Percentiles rank a stretch among this genome's conserved stretches.
phyloP scores from a whole-genome alignment of 441 rosid species.

The Hura crepitans region DNA sequence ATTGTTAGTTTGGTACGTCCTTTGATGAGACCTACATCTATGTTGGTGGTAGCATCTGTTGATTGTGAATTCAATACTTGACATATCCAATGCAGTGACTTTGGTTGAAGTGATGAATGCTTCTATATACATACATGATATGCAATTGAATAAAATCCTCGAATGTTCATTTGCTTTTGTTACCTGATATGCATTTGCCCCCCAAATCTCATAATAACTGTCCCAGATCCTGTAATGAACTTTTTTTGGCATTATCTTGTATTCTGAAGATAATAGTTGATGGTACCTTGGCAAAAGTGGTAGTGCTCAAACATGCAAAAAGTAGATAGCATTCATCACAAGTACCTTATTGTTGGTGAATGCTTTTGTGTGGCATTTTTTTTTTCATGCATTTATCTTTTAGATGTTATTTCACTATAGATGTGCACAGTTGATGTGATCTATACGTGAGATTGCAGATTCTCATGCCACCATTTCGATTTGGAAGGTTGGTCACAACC shows the following conservation, averaged over 20 bases:
- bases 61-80: neutral
- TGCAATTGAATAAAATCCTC: neutral
- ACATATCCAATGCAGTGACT: neutral
- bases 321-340: no score
- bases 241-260: neutral
- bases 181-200: neutral
- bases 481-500: no score
- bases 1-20: neutral
- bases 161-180: neutral
- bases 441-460: neutral
- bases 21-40: neutral
- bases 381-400: no score
- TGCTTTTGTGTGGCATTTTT: no score
- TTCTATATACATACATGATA: neutral
- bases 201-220: no score
- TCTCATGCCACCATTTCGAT: no score
- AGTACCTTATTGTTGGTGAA: no score
- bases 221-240: neutral
- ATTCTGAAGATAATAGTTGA: neutral
- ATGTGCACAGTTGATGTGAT: neutral
- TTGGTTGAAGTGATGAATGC: neutral
- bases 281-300: no score
- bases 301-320: no score
- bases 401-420: neutral
- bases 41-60: neutral